Evolutionary conservation across 192 early-diverging fungal genomes (phyloP).

Genomic region (Geosiphon pyriformis): DNA sequence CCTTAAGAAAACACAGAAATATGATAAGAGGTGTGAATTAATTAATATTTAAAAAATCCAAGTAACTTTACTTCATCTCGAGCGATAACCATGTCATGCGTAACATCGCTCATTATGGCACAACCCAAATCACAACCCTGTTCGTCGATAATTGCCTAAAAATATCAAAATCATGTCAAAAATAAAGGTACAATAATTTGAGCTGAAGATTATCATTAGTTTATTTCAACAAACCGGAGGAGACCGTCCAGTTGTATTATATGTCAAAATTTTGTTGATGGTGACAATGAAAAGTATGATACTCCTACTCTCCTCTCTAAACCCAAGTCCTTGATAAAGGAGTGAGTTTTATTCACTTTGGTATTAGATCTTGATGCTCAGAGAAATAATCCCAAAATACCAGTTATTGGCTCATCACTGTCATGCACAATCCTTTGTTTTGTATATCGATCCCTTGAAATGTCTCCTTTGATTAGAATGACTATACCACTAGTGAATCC

Average conservation of each 20-base stretch:
- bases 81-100: slow-evolving; percentile 77
- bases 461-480: slow-evolving; percentile 74
- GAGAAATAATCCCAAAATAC: slow-evolving; percentile 39
- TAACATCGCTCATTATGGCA: slow-evolving; percentile 60
- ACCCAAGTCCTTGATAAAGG: slow-evolving; percentile 56
- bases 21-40: slow-evolving; percentile 3
- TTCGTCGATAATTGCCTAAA: slow-evolving; percentile 61
- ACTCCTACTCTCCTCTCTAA: slow-evolving; percentile 58
- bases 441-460: slow-evolving; percentile 68
- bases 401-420: slow-evolving; percentile 79
- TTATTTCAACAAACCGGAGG: not conserved
- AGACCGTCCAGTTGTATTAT: slow-evolving; percentile 43
- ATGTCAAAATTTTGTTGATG: slow-evolving; percentile 53
- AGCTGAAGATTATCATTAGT: not conserved
- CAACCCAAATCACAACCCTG: slow-evolving; percentile 74
- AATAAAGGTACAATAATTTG: not conserved
- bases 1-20: slow-evolving; percentile 37
- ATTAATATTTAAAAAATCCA: not conserved
- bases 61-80: slow-evolving; percentile 59
- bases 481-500: slow-evolving; percentile 92
- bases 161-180: not conserved
- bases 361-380: slow-evolving; percentile 12
- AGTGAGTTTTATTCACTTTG: slow-evolving; percentile 1
- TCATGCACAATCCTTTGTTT: slow-evolving; percentile 81
- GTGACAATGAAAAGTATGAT: slow-evolving; percentile 69